Percentiles rank a stretch among this genome's conserved stretches.
phyloP scores from a whole-genome alignment of 2,329 filamentous ascomycete genomes.

The Verticillium tricorpus region DNA sequence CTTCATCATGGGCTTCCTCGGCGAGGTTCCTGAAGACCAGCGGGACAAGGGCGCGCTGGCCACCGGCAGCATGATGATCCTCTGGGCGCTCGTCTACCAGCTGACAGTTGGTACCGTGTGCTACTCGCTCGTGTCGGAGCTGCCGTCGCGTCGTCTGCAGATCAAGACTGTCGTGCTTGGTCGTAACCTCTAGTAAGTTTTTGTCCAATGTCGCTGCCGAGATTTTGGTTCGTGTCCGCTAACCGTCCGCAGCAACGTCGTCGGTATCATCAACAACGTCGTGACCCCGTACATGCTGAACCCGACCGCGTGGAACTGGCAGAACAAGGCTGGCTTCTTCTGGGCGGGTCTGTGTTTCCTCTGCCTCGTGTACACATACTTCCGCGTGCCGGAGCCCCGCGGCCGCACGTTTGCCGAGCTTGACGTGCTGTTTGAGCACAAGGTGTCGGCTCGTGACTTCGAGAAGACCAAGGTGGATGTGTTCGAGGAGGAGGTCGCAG shows the following conservation, averaged over 20 bases:
- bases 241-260: constrained; percentile 56
- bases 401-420: constrained; percentile 83
- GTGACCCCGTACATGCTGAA: constrained; percentile 93
- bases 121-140: constrained; percentile 82
- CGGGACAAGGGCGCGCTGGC: constrained; percentile 62
- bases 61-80: constrained; percentile 79
- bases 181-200: constrained; percentile 64
- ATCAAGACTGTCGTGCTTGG: constrained; percentile 91
- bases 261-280: constrained; percentile 75
- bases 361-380: constrained; percentile 78
- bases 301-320: constrained; percentile 81
- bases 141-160: constrained; percentile 76
- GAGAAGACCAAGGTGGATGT: constrained; percentile 52
- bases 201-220: background rate
- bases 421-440: constrained; percentile 76
- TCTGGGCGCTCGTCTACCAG: constrained; percentile 81
- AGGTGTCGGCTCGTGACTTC: constrained; percentile 70
- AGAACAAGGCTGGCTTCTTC: constrained; percentile 84
- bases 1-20: constrained; percentile 78
- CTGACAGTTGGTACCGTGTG: constrained; percentile 84
- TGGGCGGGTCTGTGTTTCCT: constrained; percentile 74
- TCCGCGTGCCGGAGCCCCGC: constrained; percentile 73
- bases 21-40: constrained; percentile 61
- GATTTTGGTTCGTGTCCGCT: background rate
- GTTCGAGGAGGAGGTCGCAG: constrained; percentile 46